Conservation (phyloP, 1,284 basidiomycete species). For the Erythrobasidium hasegawianum region DNA sequence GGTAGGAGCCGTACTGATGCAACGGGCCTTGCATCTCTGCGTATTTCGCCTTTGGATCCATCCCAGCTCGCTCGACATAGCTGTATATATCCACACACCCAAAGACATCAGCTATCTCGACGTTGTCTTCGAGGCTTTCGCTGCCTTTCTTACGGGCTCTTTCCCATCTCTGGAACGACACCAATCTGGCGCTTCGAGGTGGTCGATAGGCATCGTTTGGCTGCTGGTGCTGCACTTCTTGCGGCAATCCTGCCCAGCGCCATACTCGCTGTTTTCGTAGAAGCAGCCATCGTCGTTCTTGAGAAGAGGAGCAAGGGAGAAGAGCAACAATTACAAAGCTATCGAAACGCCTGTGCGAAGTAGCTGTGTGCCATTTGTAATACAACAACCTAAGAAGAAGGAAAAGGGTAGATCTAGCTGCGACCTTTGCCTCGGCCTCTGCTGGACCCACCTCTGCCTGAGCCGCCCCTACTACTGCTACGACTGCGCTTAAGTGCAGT, state of each 20-base stretch:
- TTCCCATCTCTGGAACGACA: constrained; percentile 30
- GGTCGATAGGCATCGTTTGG: constrained; percentile 9
- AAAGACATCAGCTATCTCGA: neutral
- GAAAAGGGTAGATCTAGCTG: too few species aligned
- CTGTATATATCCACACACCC: neutral
- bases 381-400: too few species aligned
- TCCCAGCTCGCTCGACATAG: constrained; percentile 30
- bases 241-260: constrained; percentile 12
- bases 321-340: too few species aligned
- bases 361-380: too few species aligned
- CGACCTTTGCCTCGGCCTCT: too few species aligned
- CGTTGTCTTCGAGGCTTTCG: neutral
- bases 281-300: too few species aligned
- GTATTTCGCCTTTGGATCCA: constrained; percentile 30
- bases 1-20: constrained; percentile 36
- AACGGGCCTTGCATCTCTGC: constrained; percentile 33
- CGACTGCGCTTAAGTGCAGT: constrained; percentile 37
- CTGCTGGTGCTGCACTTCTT: constrained; percentile 8
- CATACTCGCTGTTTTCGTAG: neutral
- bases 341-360: too few species aligned
- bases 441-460: too few species aligned
- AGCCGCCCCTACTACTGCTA: neutral
- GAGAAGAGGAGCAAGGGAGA: too few species aligned
- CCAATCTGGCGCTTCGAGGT: constrained; percentile 3
- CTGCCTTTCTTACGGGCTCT: neutral